phyloP scores from a whole-genome alignment of 176 grass and related monocot species.

The Ananas comosus region DNA sequence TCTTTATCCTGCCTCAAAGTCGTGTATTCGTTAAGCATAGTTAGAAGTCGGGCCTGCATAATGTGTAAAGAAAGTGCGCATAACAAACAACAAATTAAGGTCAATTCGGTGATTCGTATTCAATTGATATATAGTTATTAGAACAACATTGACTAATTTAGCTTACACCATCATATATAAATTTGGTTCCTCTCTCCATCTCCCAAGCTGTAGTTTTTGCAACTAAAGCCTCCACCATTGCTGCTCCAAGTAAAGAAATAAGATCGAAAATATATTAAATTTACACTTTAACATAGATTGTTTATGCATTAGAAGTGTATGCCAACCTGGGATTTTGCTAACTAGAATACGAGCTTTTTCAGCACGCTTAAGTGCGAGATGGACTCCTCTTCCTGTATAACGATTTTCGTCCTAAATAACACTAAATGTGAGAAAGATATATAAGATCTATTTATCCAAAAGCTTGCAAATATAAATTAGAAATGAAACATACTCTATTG shows the following conservation, averaged over 20 bases:
- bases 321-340: slow-evolving; percentile 58
- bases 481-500: slow-evolving; percentile 27
- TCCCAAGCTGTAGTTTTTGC: slow-evolving; percentile 58
- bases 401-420: slow-evolving; percentile 52
- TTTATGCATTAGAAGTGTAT: background rate
- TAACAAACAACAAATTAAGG: slow-evolving; percentile 9
- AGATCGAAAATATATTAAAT: background rate
- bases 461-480: background rate
- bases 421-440: background rate
- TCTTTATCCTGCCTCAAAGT: slow-evolving; percentile 28
- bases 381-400: slow-evolving; percentile 62
- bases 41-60: slow-evolving; percentile 23
- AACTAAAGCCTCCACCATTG: slow-evolving; percentile 52
- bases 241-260: slow-evolving; percentile 18
- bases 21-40: slow-evolving; percentile 30
- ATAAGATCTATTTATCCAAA: no score
- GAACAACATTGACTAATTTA: no score
- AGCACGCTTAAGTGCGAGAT: slow-evolving; percentile 50
- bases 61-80: slow-evolving; percentile 6
- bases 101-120: background rate
- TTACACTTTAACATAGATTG: background rate
- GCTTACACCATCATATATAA: slow-evolving; percentile 68
- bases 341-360: slow-evolving; percentile 70
- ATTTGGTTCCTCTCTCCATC: slow-evolving; percentile 41
- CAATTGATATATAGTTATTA: no score